A percentile compares a stretch with the other conserved stretches of the same genome.
phyloP scores from a whole-genome alignment of 129 eudicot species.

The Ambrosia trifida region DNA sequence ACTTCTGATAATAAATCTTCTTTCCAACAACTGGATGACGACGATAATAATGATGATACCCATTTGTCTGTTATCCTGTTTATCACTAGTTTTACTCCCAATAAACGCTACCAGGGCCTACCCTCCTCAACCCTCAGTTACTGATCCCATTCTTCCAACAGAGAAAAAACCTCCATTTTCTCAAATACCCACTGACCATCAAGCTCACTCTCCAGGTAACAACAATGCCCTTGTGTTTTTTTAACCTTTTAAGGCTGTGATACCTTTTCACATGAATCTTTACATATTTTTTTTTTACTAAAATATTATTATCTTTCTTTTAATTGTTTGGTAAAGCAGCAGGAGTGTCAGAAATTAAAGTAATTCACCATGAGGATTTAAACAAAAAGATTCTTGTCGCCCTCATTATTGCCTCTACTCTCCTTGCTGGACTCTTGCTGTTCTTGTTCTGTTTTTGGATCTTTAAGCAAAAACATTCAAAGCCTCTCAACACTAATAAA shows the following conservation, averaged over 20 bases:
- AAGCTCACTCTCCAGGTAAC: constrained; percentile 74
- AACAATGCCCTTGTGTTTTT: background rate
- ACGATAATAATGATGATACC: constrained; percentile 26
- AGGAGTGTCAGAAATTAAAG: constrained; percentile 50
- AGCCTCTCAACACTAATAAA: constrained; percentile 37
- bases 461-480: constrained; percentile 49
- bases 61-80: constrained; percentile 52
- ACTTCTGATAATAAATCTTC: constrained; percentile 39
- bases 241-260: background rate
- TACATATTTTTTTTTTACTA: constrained; percentile 18
- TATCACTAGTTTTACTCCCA: constrained; percentile 31
- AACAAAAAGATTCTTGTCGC: constrained; percentile 75
- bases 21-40: constrained; percentile 36
- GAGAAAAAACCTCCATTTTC: constrained; percentile 75
- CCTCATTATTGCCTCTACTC: constrained; percentile 67
- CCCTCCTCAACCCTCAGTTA: constrained; percentile 52
- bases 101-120: constrained; percentile 42
- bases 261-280: constrained; percentile 12
- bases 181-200: constrained; percentile 41
- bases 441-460: constrained; percentile 64
- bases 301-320: constrained; percentile 9
- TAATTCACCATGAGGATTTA: constrained; percentile 62
- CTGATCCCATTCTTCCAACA: constrained; percentile 81
- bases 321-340: constrained; percentile 38
- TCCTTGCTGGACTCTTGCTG: constrained; percentile 69